Evolutionary conservation across 495 filamentous ascomycete genomes (phyloP), one percentile per base, ranked within the genome.

Genomic region (Lasiosphaeria ovina): DNA sequence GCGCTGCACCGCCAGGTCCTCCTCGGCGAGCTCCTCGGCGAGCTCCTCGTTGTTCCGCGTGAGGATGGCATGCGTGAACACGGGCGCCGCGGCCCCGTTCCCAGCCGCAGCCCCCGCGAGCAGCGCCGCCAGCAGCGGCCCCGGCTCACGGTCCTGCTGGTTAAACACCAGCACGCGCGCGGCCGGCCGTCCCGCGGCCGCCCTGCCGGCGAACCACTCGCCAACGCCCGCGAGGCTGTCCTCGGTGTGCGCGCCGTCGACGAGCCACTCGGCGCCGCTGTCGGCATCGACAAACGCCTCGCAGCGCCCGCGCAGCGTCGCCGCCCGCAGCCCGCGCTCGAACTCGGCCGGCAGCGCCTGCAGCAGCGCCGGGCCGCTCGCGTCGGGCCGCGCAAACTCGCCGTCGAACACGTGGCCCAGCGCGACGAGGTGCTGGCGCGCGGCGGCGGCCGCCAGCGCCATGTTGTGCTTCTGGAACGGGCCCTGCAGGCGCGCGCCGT

Each of bases 231-330:
- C 77, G 54, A 96, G 83, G 65, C 89, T 94, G 60, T 95, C 91
- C 5, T 86, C 79, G 0, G 93, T 98, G 62, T 98, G 93, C 4
- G 91, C 93, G 4, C 93, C 91, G 69, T 98, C 93, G 51, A 97
- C 85, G 64, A 87, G 86, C 93, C 94, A 97, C 32, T 81, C 78
- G 0, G 90, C 73, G 14, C 62, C 65, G 1, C 24, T 24, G 24
- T 68, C 78, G 0, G 55, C 66, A 49, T 89, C 85, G 6, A 67
- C 68, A 4, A 86, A 77, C 33, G 83, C 84, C 66, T 97, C 91
- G 66, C 90, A 93, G 31, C 92, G 82, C 3, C 92, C 92, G 3
- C 85, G 77, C 60, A 92, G 81, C 4, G 77, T 77, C 2, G 89
- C 88, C 61, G 77, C 64, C 60, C 86, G 80, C 7, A 97, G 74